Conservation (phyloP, 192 early-diverging fungal genomes). For the Glomus cerebriforme region DNA sequence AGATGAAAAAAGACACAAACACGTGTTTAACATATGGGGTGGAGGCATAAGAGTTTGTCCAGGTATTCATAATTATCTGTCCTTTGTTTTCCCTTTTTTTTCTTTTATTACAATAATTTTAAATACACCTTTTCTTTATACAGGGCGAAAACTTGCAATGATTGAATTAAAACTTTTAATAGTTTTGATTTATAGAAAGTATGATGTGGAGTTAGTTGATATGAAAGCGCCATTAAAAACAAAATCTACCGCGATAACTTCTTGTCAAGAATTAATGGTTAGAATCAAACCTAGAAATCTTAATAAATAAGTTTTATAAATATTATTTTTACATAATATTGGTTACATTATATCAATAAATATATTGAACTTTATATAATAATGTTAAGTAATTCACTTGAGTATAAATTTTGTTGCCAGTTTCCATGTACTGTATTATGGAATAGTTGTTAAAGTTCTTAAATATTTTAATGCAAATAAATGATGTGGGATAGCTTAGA, state of each 20-base stretch:
- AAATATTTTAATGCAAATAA: too few species aligned
- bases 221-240: constrained; percentile 6
- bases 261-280: neutral
- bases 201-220: constrained; percentile 24
- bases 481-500: too few species aligned
- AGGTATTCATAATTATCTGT: neutral
- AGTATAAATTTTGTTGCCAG: too few species aligned
- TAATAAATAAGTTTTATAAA: too few species aligned
- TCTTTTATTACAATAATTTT: too few species aligned
- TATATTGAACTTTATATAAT: too few species aligned
- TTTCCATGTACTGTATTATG: too few species aligned
- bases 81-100: too few species aligned
- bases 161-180: constrained; percentile 8
- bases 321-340: too few species aligned
- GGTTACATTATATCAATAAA: too few species aligned
- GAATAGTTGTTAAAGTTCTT: too few species aligned
- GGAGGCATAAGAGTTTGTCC: constrained; percentile 19
- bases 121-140: neutral
- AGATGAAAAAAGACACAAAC: neutral
- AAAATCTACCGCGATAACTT: neutral
- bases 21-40: neutral
- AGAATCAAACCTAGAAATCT: neutral
- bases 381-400: too few species aligned
- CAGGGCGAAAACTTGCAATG: constrained; percentile 20
- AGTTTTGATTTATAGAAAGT: neutral